phyloP scores from a whole-genome alignment of 495 filamentous ascomycete genomes.

The Thermothielavioides terrestris region DNA sequence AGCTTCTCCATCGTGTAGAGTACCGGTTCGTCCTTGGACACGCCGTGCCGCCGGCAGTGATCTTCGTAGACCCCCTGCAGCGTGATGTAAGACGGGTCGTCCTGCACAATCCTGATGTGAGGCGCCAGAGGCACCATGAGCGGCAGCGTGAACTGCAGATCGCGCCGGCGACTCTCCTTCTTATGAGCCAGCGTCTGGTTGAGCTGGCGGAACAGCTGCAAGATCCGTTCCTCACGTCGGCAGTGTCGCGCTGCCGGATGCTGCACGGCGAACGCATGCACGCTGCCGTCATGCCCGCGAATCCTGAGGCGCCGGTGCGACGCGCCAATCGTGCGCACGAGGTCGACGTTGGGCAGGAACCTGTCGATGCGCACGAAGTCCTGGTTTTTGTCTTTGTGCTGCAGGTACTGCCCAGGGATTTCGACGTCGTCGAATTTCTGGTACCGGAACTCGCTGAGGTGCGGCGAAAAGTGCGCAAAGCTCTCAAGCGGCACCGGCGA shows the following conservation, averaged over 20 bases:
- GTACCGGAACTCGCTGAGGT: constrained; percentile 93
- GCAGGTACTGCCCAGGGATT: constrained; percentile 91
- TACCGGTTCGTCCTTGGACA: constrained; percentile 90
- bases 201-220: constrained; percentile 97
- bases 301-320: constrained; percentile 92
- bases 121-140: constrained; percentile 91
- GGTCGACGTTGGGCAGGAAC: constrained; percentile 87
- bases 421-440: constrained; percentile 98
- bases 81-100: constrained; percentile 89
- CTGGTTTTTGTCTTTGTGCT: constrained; percentile 96
- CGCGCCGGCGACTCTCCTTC: constrained; percentile 88
- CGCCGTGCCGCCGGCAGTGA: constrained; percentile 74
- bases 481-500: constrained; percentile 62
- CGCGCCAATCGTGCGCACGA: constrained; percentile 77
- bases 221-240: constrained; percentile 84
- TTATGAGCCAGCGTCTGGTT: constrained; percentile 81
- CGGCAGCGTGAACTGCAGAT: constrained; percentile 91
- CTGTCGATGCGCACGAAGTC: constrained; percentile 96
- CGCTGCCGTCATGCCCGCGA: constrained; percentile 91
- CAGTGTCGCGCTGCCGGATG: constrained; percentile 88
- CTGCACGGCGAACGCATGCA: constrained; percentile 92
- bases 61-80: constrained; percentile 93
- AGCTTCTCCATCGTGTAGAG: constrained; percentile 93
- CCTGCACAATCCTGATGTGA: constrained; percentile 85
- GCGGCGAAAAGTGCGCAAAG: constrained; percentile 56